Evolutionary conservation across 768 basidiomycete genomes (phyloP).

Genomic region (Kwoniella botswanensis): DNA sequence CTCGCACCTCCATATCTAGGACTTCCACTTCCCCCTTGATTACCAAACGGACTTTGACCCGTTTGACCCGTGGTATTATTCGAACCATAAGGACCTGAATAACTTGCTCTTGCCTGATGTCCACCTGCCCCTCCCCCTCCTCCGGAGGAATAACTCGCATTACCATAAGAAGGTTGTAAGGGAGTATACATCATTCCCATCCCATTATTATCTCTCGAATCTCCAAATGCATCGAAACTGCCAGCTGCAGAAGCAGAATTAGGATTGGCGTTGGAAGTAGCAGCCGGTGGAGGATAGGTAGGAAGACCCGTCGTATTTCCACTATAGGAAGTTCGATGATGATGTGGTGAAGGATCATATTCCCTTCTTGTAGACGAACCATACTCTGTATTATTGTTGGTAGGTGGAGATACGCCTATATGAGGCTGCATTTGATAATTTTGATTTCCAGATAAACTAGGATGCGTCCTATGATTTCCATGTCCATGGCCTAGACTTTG

Average conservation of each 20-base stretch:
- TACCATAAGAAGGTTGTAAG: slow-evolving; percentile 36
- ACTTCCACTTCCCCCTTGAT: slow-evolving; percentile 19
- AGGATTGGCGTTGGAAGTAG: slow-evolving; percentile 30
- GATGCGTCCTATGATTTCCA: slow-evolving; percentile 21
- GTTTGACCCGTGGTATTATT: background rate
- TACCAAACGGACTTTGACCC: slow-evolving; percentile 32
- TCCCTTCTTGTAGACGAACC: slow-evolving; percentile 23
- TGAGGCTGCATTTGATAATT: slow-evolving; percentile 50
- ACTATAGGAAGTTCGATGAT: slow-evolving; percentile 4
- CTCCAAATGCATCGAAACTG: slow-evolving; percentile 44
- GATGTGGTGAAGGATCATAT: slow-evolving; percentile 34
- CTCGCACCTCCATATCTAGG: slow-evolving; percentile 42
- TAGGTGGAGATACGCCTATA: slow-evolving; percentile 38
- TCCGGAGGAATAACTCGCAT: background rate
- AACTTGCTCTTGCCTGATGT: slow-evolving; percentile 45
- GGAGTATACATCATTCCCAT: slow-evolving; percentile 53
- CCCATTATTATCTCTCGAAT: slow-evolving; percentile 26
- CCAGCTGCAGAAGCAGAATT: slow-evolving; percentile 17
- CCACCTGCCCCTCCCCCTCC: slow-evolving; percentile 16
- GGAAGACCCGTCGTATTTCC: slow-evolving; percentile 30
- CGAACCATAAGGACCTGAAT: slow-evolving; percentile 44
- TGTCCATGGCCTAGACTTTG: slow-evolving; percentile 19
- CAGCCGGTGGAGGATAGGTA: slow-evolving; percentile 48
- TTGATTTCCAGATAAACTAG: slow-evolving; percentile 19
- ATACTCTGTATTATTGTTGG: slow-evolving; percentile 11